Evolutionary conservation across 768 basidiomycete genomes (phyloP).

Genomic region (Phylloporus sp.): DNA sequence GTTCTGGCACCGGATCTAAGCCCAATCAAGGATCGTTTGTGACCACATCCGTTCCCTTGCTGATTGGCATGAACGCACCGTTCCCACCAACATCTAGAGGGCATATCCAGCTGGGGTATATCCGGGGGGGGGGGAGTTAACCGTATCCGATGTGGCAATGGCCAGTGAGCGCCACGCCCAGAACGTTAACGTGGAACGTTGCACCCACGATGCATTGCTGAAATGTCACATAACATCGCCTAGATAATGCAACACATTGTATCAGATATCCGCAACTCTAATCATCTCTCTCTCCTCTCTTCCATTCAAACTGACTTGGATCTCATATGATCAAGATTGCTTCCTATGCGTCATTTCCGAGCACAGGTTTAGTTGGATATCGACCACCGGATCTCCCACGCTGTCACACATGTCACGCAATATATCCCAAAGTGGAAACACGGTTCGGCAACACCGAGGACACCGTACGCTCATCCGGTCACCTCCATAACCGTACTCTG

Average conservation of each 20-base stretch:
- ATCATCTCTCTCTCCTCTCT: too few relatives aligned
- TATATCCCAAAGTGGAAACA: constrained; percentile 13
- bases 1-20: constrained; percentile 14
- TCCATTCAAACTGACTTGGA: too few relatives aligned
- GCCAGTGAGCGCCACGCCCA: constrained; percentile 6
- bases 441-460: constrained; percentile 10
- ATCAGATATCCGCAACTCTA: too few relatives aligned
- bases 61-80: not conserved
- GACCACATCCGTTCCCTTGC: not conserved
- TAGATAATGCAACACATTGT: not conserved
- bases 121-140: constrained; percentile 11
- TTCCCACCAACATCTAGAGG: not conserved
- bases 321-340: not conserved
- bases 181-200: too few relatives aligned
- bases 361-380: constrained; percentile 29
- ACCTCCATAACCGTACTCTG: not conserved
- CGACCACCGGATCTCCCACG: constrained; percentile 17
- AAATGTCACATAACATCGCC: not conserved
- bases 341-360: constrained; percentile 14
- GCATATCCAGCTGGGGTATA: not conserved
- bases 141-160: constrained; percentile 24
- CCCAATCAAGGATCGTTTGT: constrained; percentile 4
- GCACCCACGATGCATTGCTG: constrained; percentile 10
- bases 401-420: constrained; percentile 29
- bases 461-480: constrained; percentile 10